Evolutionary conservation across 306 rosid genomes (phyloP).

Genomic region (Prunus armeniaca): DNA sequence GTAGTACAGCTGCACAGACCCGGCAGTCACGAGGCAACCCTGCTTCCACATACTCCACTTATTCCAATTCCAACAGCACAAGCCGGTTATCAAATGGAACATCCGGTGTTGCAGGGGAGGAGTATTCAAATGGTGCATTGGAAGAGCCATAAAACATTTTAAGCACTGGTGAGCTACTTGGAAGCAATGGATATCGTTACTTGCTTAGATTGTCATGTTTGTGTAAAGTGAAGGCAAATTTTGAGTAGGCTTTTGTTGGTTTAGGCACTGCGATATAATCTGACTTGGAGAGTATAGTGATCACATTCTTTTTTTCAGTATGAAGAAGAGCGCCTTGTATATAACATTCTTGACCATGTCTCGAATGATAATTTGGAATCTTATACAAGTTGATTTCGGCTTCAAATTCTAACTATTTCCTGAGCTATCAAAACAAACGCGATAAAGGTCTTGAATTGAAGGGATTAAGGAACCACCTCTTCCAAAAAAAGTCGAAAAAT

Average conservation of each 20-base stretch:
- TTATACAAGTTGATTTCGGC: background rate
- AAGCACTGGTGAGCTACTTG: background rate
- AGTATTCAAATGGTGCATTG: slow-evolving; percentile 63
- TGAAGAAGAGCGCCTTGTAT: background rate
- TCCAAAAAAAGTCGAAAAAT: too few relatives aligned
- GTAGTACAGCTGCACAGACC: slow-evolving; percentile 76
- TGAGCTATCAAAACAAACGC: background rate
- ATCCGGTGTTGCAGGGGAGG: slow-evolving; percentile 61
- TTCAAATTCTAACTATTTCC: too few relatives aligned
- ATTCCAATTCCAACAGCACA: slow-evolving; percentile 50
- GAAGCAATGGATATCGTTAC: background rate
- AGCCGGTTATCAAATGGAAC: slow-evolving; percentile 75
- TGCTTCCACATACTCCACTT: slow-evolving; percentile 54
- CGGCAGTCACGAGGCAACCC: slow-evolving; percentile 67
- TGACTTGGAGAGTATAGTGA: background rate
- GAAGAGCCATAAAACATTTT: slow-evolving; percentile 48
- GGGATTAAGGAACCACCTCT: background rate
- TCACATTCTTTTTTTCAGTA: background rate
- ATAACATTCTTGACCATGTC: background rate
- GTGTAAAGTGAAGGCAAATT: background rate
- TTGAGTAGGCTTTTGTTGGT: slow-evolving; percentile 5
- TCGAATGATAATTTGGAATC: background rate
- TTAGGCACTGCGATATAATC: background rate
- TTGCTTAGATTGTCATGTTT: background rate
- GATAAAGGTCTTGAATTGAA: background rate